Conservation (phyloP, 192 early-diverging fungal species). For the Backusella psychrophila region DNA sequence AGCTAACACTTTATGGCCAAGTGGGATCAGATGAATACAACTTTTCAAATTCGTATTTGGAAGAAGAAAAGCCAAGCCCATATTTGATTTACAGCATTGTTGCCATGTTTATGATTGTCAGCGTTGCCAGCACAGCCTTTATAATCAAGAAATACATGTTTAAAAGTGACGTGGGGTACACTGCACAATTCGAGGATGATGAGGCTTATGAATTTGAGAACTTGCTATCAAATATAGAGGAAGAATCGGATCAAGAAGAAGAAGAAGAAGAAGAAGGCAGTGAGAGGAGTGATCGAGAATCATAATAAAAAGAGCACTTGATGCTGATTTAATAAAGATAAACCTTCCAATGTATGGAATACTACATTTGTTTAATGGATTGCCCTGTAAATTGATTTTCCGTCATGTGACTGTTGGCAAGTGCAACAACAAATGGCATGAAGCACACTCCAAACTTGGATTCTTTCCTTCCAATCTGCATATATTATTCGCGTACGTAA, state of each 20-base stretch:
- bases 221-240: neutral
- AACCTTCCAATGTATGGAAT: no score
- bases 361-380: no score
- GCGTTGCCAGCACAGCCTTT: slow-evolving; percentile 1
- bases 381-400: no score
- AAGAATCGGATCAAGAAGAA: neutral
- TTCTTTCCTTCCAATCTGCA: neutral
- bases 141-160: slow-evolving; percentile 11
- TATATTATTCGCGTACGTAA: neutral
- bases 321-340: neutral
- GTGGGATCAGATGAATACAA: neutral
- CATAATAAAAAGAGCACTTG: neutral
- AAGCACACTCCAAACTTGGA: neutral
- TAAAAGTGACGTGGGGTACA: no score
- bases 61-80: neutral
- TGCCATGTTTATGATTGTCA: neutral
- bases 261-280: neutral
- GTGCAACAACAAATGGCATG: neutral
- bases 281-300: neutral
- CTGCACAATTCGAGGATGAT: neutral
- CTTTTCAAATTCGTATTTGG: neutral
- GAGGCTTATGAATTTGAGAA: slow-evolving; percentile 14
- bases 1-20: slow-evolving; percentile 69
- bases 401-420: neutral
- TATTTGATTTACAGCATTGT: slow-evolving; percentile 4